Percentiles rank a stretch among this genome's conserved stretches.
These are phyloP conservation scores for Xylona heveae DNA, from an alignment of 495 filamentous ascomycete genomes.

Conservation along the genomic window DNA sequence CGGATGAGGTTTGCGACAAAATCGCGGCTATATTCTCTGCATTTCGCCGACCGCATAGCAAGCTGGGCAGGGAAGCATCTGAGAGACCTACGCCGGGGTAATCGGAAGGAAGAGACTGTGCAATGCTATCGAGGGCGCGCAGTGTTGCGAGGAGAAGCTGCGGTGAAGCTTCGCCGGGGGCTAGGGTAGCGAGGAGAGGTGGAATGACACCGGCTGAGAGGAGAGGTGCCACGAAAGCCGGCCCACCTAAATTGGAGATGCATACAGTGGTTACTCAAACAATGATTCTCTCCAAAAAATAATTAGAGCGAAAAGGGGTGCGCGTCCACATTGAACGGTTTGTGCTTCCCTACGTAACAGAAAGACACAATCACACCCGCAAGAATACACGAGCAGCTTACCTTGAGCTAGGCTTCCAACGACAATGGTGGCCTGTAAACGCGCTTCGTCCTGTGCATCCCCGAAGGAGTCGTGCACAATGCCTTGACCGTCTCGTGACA, in stretches of 20 bases:
- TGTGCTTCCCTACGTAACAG: not conserved
- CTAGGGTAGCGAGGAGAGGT: constrained; percentile 43
- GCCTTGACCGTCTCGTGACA: constrained; percentile 9
- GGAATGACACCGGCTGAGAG: constrained; percentile 41
- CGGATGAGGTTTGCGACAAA: constrained; percentile 31
- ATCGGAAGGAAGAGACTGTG: constrained; percentile 36
- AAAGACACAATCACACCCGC: not conserved
- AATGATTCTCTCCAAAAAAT: constrained; percentile 2
- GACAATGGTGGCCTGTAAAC: constrained; percentile 61
- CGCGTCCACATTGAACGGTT: not conserved
- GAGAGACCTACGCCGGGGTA: constrained; percentile 20
- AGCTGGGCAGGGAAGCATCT: constrained; percentile 32
- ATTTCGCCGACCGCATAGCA: constrained; percentile 37
- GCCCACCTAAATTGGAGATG: constrained; percentile 36
- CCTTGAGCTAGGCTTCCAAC: constrained; percentile 71
- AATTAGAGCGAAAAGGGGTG: not conserved
- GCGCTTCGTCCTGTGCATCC: constrained; percentile 37
- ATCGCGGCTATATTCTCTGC: constrained; percentile 39
- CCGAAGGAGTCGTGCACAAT: too few relatives aligned
- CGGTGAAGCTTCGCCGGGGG: constrained; percentile 37
- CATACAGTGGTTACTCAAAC: too few relatives aligned
- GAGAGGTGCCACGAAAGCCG: constrained; percentile 55
- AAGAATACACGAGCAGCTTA: constrained; percentile 22
- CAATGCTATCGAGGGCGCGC: constrained; percentile 48
- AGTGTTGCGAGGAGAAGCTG: constrained; percentile 51